phyloP scores from a whole-genome alignment of 2,329 filamentous ascomycete species.

The Arthrobotrys sphaeroides region DNA sequence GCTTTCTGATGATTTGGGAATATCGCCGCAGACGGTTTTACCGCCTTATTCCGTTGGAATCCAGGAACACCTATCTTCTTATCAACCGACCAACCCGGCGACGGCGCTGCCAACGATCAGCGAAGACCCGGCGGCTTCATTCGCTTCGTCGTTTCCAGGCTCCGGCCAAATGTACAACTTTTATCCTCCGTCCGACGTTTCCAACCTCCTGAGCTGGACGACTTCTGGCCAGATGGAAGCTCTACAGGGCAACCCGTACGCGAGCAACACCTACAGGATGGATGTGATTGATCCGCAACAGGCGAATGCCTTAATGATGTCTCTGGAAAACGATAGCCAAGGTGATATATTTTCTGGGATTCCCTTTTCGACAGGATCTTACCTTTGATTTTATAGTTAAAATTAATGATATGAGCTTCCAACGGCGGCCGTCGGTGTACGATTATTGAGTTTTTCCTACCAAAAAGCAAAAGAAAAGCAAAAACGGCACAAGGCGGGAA shows the following conservation, averaged over 20 bases:
- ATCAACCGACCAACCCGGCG: slow-evolving; percentile 24
- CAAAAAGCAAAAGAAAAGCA: slow-evolving; percentile 18
- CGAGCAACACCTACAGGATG: slow-evolving; percentile 52
- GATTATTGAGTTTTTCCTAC: slow-evolving; percentile 50
- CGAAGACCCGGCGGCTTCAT: slow-evolving; percentile 15
- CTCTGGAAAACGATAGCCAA: slow-evolving; percentile 53
- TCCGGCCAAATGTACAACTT: slow-evolving; percentile 46
- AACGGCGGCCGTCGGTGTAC: slow-evolving; percentile 53
- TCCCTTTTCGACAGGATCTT: slow-evolving; percentile 54
- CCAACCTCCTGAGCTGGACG: slow-evolving; percentile 38
- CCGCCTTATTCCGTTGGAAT: slow-evolving; percentile 31
- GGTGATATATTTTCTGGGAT: slow-evolving; percentile 55
- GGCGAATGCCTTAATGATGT: slow-evolving; percentile 52
- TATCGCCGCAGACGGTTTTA: slow-evolving; percentile 45
- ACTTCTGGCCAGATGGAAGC: slow-evolving; percentile 45
- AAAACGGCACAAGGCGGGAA: not conserved
- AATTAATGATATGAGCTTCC: slow-evolving; percentile 52
- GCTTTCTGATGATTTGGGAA: slow-evolving; percentile 39
- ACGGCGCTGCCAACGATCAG: slow-evolving; percentile 30
- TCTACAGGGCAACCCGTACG: slow-evolving; percentile 45
- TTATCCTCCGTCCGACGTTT: slow-evolving; percentile 38
- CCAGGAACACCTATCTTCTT: slow-evolving; percentile 34
- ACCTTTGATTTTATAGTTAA: slow-evolving; percentile 55
- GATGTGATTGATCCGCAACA: slow-evolving; percentile 50
- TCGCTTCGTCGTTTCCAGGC: slow-evolving; percentile 32